phyloP scores from a whole-genome alignment of 2,329 filamentous ascomycete genomes.

The Aspergillus latus region DNA sequence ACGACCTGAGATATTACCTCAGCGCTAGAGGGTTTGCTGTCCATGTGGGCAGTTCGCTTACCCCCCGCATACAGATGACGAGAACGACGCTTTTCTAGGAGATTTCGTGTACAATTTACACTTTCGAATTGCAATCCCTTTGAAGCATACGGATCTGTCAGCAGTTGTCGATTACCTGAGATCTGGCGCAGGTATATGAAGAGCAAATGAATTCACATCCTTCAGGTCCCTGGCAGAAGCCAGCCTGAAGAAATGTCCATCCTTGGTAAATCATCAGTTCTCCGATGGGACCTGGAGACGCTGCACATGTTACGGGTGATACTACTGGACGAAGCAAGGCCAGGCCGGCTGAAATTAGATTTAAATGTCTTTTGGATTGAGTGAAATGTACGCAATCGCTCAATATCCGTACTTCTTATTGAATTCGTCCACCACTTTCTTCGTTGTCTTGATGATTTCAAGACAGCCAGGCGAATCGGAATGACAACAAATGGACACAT shows the following conservation, averaged over 20 bases:
- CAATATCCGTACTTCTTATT: constrained; percentile 35
- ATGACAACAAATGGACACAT: constrained; percentile 48
- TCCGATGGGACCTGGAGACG: too few relatives aligned
- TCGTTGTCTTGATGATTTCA: constrained; percentile 45
- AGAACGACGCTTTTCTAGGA: not conserved
- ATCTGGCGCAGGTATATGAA: too few relatives aligned
- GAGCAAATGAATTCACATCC: too few relatives aligned
- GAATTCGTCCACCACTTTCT: constrained; percentile 43
- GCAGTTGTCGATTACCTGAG: not conserved
- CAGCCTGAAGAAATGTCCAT: too few relatives aligned
- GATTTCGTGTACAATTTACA: not conserved
- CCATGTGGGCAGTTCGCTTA: not conserved
- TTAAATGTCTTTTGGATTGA: too few relatives aligned
- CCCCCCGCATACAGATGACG: not conserved
- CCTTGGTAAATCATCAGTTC: not conserved
- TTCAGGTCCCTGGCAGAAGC: too few relatives aligned
- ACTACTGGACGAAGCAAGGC: too few relatives aligned
- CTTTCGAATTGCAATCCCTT: not conserved
- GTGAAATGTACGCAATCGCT: not conserved
- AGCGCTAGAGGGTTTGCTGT: too few relatives aligned
- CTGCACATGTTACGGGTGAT: too few relatives aligned
- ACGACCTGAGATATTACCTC: too few relatives aligned
- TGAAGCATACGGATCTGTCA: not conserved
- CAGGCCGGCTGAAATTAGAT: too few relatives aligned
- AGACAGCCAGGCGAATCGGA: constrained; percentile 50